Evolutionary conservation across 164 flowering plant genomes (phyloP).

Genomic region (Vitis rotundifolia): DNA sequence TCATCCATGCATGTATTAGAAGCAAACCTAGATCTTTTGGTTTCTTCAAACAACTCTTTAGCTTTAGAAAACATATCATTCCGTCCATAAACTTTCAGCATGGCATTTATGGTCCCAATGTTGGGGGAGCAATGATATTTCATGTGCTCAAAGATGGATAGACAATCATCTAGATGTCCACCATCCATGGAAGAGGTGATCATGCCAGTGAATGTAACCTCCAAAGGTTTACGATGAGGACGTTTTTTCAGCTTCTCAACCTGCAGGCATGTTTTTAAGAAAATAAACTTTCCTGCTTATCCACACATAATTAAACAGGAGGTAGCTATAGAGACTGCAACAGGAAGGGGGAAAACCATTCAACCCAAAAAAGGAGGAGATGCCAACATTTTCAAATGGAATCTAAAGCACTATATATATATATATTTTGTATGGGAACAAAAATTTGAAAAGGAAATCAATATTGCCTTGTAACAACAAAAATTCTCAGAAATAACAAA

Average conservation of each 20-base stretch:
- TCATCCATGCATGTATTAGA: constrained; percentile 1
- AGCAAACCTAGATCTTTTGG: constrained; percentile 24
- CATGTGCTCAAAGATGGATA: constrained; percentile 67
- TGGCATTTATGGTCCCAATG: constrained; percentile 80
- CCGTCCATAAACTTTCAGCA: constrained; percentile 77
- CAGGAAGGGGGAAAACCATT: background rate
- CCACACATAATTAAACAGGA: background rate
- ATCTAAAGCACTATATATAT: too few relatives aligned
- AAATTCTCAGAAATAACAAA: too few relatives aligned
- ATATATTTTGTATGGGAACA: too few relatives aligned
- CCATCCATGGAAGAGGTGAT: constrained; percentile 79
- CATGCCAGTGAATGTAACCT: constrained; percentile 89
- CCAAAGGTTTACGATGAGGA: constrained; percentile 56
- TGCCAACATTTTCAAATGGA: too few relatives aligned
- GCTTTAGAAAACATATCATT: constrained; percentile 85
- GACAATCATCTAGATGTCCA: constrained; percentile 70
- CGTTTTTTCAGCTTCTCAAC: constrained; percentile 71
- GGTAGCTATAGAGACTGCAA: background rate
- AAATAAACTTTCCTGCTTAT: background rate
- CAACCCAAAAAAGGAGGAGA: background rate
- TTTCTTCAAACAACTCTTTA: constrained; percentile 73
- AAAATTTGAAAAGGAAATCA: too few relatives aligned
- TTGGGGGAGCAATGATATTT: constrained; percentile 56
- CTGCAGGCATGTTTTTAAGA: constrained; percentile 40
- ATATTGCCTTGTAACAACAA: too few relatives aligned